Evolutionary conservation across 1,139 yeast species (phyloP).

Genomic region (Sugiyamaella japonica): DNA sequence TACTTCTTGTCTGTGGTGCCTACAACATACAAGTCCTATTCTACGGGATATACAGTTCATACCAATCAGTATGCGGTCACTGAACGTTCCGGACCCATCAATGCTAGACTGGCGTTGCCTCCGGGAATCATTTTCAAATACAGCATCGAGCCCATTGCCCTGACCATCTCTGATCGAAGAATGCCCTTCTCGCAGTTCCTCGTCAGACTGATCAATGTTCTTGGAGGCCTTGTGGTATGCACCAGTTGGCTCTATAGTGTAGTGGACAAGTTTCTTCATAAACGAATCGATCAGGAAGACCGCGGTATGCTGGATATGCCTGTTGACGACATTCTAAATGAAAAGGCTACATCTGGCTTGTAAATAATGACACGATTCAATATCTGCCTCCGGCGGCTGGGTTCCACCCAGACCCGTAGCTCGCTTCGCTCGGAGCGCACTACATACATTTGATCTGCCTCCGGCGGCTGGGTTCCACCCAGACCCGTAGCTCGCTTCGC

Average conservation of each 20-base stretch:
- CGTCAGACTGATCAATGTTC: slow-evolving; percentile 72
- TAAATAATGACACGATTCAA: too few relatives aligned
- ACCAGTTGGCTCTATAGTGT: slow-evolving; percentile 37
- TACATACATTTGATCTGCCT: neutral
- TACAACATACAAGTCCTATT: slow-evolving; percentile 57
- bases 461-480: too few relatives aligned
- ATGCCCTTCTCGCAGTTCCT: slow-evolving; percentile 77
- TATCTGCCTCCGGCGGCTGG: neutral
- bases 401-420: neutral
- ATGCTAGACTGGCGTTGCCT: slow-evolving; percentile 21
- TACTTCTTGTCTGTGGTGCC: slow-evolving; percentile 85
- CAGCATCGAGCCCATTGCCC: slow-evolving; percentile 83
- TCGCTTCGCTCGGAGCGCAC: neutral
- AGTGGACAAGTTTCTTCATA: slow-evolving; percentile 22
- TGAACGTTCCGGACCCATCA: slow-evolving; percentile 44
- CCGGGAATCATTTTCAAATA: slow-evolving; percentile 87
- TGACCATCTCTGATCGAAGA: slow-evolving; percentile 67
- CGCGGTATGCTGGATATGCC: slow-evolving; percentile 20
- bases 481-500: too few relatives aligned
- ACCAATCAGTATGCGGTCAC: slow-evolving; percentile 88
- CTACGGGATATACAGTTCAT: slow-evolving; percentile 65
- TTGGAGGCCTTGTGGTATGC: slow-evolving; percentile 67
- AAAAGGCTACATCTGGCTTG: slow-evolving; percentile 3
- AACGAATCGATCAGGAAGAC: slow-evolving; percentile 2
- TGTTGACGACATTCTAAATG: slow-evolving; percentile 14